Base-by-base conservation (phyloP, 2,329 filamentous ascomycete species). In the Hypoxylon rubiginosum region DNA sequence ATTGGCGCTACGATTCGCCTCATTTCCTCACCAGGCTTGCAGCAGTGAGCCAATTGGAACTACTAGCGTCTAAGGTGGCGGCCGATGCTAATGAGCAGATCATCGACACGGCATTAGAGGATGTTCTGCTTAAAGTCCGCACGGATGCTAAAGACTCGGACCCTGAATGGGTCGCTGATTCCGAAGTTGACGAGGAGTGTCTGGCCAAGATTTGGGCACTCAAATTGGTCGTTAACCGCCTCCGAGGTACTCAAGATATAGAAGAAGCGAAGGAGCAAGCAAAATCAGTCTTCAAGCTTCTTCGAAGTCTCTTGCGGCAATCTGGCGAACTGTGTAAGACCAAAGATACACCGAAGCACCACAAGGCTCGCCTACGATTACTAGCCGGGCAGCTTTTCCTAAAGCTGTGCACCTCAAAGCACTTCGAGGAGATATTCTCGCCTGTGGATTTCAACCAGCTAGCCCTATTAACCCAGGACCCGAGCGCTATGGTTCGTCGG, bases 161-260 rank as follows among this genome's bases (percentile, higher is more conserved):
- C 62, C 87, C 87, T 15, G 83, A 84, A 4, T 95, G 93, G 91
- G 88, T 90, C 15, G 83, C 88, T 13, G 87, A 91, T 62, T 85
- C 87, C 11, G 85, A 88, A 34, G 81, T 93, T 69, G 92, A 97
- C 69, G 89, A 95, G 56, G 94, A 97, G 74, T 91, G 93, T 15
- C 86, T 90, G 65, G 91, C 94, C 19, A 97, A 98, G 79, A 88
- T 90, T 61, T 90, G 93, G 82, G 92, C 94, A 1, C 82, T 98
- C 51, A 95, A 91, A 76, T 91, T 94, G 15, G 84, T 98, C 26
- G 93, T 96, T 64, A 98, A 98, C 77, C 89, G 92, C 58, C 85
- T 97, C 17, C 89, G 94, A 41, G 91, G 78, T 64, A 86, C 76
- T 77, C 79, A 84, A 48, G 84, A 88, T 50, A 74, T 79, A 15